Percentiles rank a stretch among this genome's conserved stretches.
phyloP scores from a whole-genome alignment of 139 green algal species.

The Zygnema circumcarinatum region DNA sequence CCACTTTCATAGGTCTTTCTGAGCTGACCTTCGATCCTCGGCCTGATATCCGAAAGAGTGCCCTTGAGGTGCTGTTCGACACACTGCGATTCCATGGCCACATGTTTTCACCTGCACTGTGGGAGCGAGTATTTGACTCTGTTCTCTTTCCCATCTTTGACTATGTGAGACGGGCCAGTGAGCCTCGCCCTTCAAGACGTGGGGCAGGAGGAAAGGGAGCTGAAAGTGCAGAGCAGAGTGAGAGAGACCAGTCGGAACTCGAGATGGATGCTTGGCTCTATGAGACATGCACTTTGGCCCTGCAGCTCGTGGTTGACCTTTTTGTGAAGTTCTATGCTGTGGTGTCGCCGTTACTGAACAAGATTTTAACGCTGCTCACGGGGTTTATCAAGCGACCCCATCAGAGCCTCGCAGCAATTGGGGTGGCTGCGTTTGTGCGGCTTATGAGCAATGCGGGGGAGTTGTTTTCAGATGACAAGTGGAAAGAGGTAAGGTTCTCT shows the following conservation, averaged over 20 bases:
- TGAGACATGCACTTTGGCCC: conserved; percentile 94
- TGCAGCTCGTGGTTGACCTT: conserved; percentile 95
- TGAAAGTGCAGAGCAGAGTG: background rate
- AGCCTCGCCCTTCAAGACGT: background rate
- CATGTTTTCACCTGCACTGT: conserved; percentile 90
- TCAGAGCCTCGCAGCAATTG: conserved; percentile 87
- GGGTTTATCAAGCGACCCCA: conserved; percentile 85
- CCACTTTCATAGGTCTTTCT: conserved; percentile 78
- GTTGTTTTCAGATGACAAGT: conserved; percentile 67
- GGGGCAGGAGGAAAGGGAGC: background rate
- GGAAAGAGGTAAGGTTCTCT: conserved; percentile 66
- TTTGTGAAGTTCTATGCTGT: conserved; percentile 82
- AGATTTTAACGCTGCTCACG: conserved; percentile 71
- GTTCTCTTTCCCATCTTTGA: conserved; percentile 99
- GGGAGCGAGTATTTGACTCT: conserved; percentile 90
- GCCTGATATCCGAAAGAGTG: conserved; percentile 79
- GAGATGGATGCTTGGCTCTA: conserved; percentile 89
- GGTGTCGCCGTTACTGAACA: conserved; percentile 72
- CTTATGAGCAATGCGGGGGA: conserved; percentile 72
- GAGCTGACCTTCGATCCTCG: conserved; percentile 97
- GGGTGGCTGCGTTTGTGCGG: conserved; percentile 83
- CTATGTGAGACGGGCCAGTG: conserved; percentile 79
- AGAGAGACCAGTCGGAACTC: conserved; percentile 16
- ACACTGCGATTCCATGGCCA: conserved; percentile 92
- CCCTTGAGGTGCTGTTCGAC: conserved; percentile 87